Base-by-base conservation (phyloP, 2,329 filamentous ascomycete genomes). In the Plectosphaerella sp. region DNA sequence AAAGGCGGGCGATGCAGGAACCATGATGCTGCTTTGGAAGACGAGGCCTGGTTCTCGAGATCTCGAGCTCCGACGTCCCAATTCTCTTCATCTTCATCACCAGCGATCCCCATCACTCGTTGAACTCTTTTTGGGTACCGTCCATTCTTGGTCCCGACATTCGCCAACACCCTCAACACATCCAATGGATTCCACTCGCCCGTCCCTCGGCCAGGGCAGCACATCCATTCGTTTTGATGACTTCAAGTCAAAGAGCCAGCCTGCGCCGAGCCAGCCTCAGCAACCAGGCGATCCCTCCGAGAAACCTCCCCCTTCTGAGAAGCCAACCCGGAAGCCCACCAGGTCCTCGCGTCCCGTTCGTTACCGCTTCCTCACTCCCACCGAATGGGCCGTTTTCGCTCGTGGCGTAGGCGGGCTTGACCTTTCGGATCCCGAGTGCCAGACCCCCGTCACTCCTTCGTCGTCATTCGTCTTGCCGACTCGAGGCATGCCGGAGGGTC, bases 301-400 rank as follows among this genome's bases (percentile, higher is more conserved):
- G n/a, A 18, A 43, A 8, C 6, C n/a, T 8, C n/a, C n/a, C 11
- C 10, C 10, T 7, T 15, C 14, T 20, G 41, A 25, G 7, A 50
- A 53, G 45, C 52, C 35, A 22, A 45, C 42, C n/a, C 45, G 22
- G 22, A 45, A 20, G 45, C 37, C 22, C n/a, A 16, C 7, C 15
- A 43, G 11, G 16, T 20, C 41, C 16, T 16, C 16, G 5, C 41
- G 10, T 6, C 41, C 18, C 24, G 49, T 55, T 42, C 59, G 54
- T 28, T 62, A 74, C 54, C 69, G 75, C 33, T 71, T 74, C 50
- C 65, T 80, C 6, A 63, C 71, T 0, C 62, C 70, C 5, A 53
- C 64, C 4, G 77, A 80, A 56, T 77, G 76, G 76, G 60, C 67
- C 3, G 65, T 72, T 16, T 64, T 80, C 45, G 77, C 76, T 18